These are phyloP conservation scores for Rosa lucieae DNA, from an alignment of 306 rosid genomes.

Conservation along the genomic window DNA sequence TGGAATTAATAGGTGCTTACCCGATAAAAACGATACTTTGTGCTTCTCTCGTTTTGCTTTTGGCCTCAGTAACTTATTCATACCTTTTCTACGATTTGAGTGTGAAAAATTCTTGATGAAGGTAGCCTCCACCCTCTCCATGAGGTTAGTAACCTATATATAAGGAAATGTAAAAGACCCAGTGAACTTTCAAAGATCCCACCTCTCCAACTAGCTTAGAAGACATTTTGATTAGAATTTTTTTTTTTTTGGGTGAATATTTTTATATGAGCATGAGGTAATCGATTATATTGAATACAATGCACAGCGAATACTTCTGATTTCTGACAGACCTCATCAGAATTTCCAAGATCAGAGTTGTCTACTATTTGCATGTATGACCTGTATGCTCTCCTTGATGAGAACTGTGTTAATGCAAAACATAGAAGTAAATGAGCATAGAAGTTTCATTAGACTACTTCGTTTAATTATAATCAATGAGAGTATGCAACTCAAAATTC, in stretches of 20 bases:
- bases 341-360: conserved; percentile 59
- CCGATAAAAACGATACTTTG: conserved; percentile 45
- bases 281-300: neutral
- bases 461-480: neutral
- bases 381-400: conserved; percentile 55
- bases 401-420: conserved; percentile 34
- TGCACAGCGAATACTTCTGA: neutral
- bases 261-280: neutral
- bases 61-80: conserved; percentile 50
- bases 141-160: conserved; percentile 44
- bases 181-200: neutral
- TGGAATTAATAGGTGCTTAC: conserved; percentile 24
- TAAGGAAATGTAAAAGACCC: conserved; percentile 6
- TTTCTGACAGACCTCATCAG: conserved; percentile 54
- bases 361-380: conserved; percentile 70
- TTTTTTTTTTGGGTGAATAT: neutral
- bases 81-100: conserved; percentile 54
- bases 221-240: neutral
- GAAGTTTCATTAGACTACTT: conserved; percentile 5
- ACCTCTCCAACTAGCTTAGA: conserved; percentile 2
- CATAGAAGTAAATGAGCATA: conserved; percentile 10
- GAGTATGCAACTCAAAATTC: neutral
- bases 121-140: conserved; percentile 59
- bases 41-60: conserved; percentile 40
- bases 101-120: conserved; percentile 54